Evolutionary conservation across 2,329 filamentous ascomycete species (phyloP), one percentile per base, ranked within the genome.

Genomic region (Fusarium transvaalense): DNA sequence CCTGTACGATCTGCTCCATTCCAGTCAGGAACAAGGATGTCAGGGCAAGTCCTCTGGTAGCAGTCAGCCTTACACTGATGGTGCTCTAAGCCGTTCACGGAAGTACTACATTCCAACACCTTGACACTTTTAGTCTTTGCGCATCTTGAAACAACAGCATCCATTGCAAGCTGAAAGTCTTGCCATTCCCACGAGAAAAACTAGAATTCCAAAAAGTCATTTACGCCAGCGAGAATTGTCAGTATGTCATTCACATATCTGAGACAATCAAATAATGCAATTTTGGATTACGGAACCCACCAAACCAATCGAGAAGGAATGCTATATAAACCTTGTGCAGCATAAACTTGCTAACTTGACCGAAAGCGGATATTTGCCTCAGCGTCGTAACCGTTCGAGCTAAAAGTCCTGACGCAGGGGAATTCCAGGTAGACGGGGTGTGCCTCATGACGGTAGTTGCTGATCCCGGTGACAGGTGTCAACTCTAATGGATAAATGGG

Each of bases 341-440:
- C 10, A 46, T 23, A 32, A 42, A 14, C 14, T 50, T 12, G 10
- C 19, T 3, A 3, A 7, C 12, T 29, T 53, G 14, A 7, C 61
- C 21, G 14, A 37, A 58, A 21, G 17, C 57, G 56, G 62, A 2
- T 9, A 27, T 37, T 47, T 19, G 37, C 29, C 25, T 34, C 23
- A 31, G 25, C 10, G 6, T 43, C 19, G 17, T 21, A 37, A 39
- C 51, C 64, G 63, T 66, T 66, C 23, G 37, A 35, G 9, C 39
- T 32, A 21, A 38, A 2, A 38, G 6, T 31, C 32, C 43, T 45
- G 46, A 62, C 19, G 62, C 62, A 62, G 31, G 46, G 62, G 46
- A 53, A 63, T 62, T 58, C 38, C 62, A 38, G 62, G 64, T 58
- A 45, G 51, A n/a, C n/a, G 64, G 56, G 45, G 27, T 31, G 21